These are phyloP conservation scores for Phytophthora melonis DNA, from an alignment of 352 stramenopile species.

Conservation along the genomic window DNA sequence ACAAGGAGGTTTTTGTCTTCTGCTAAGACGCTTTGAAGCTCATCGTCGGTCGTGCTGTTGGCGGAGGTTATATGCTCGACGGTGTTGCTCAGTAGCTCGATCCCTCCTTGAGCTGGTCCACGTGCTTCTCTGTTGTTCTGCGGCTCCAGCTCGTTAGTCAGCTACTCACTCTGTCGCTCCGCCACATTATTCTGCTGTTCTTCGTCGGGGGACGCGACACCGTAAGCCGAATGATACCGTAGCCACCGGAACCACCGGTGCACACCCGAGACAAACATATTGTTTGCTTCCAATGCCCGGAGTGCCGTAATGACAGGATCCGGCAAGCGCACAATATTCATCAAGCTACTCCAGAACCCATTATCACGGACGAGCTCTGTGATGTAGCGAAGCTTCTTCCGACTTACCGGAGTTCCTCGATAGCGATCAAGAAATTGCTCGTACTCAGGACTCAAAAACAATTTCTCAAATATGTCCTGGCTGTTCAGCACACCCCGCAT, in stretches of 20 bases:
- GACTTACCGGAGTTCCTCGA: slow-evolving; percentile 6
- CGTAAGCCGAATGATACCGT: neutral
- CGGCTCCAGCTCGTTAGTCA: too few relatives aligned
- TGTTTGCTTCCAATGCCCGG: neutral
- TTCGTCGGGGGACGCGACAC: neutral
- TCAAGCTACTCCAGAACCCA: slow-evolving; percentile 10
- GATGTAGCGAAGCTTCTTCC: slow-evolving; percentile 6
- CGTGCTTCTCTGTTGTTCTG: too few relatives aligned
- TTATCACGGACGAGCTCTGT: slow-evolving; percentile 8
- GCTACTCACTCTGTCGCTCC: too few relatives aligned
- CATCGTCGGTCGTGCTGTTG: neutral
- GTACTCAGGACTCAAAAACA: slow-evolving; percentile 13
- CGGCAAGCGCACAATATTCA: slow-evolving; percentile 8
- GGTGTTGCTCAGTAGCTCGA: neutral
- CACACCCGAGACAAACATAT: neutral
- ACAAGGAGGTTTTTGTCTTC: neutral
- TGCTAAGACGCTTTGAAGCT: neutral
- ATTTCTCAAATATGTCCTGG: slow-evolving; percentile 4
- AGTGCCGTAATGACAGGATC: slow-evolving; percentile 10
- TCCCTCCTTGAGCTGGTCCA: neutral
- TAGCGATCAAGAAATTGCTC: slow-evolving; percentile 9
- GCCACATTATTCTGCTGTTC: neutral
- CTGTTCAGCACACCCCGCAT: slow-evolving; percentile 18
- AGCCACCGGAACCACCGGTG: neutral
- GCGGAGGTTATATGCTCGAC: neutral